These are phyloP conservation scores for Taphrina flavorubra DNA, from an alignment of 1,139 yeast genomes.

Conservation along the genomic window DNA sequence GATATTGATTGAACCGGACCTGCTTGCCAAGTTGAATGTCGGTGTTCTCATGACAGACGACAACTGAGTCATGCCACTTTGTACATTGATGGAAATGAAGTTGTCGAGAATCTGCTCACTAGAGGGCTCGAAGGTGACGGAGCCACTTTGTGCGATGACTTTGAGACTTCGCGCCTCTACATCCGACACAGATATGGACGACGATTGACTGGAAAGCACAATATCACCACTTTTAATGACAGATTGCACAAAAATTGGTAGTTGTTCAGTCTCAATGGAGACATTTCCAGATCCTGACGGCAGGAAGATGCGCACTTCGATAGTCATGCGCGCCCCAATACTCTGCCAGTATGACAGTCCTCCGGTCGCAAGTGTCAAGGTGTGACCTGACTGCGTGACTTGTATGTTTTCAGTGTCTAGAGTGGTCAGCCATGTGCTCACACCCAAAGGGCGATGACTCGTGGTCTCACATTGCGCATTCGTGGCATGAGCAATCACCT, in stretches of 20 bases:
- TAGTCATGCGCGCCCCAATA: constrained; percentile 11
- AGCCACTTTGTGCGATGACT: constrained; percentile 10
- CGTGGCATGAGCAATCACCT: not conserved
- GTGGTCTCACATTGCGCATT: not conserved
- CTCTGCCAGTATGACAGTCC: constrained; percentile 11
- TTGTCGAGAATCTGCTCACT: constrained; percentile 3
- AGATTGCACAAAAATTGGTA: constrained; percentile 13
- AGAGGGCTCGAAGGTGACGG: constrained; percentile 6
- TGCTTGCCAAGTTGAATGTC: not conserved
- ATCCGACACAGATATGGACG: constrained; percentile 6
- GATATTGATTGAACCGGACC: constrained; percentile 10
- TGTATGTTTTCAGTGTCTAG: constrained; percentile 7
- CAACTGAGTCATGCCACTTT: constrained; percentile 18
- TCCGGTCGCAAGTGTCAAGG: constrained; percentile 3
- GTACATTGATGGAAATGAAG: not conserved
- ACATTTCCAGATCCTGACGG: constrained; percentile 11
- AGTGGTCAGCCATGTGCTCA: not conserved
- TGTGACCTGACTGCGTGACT: not conserved
- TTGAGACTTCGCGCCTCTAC: constrained; percentile 14
- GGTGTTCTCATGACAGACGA: constrained; percentile 8
- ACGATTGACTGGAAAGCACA: constrained; percentile 2
- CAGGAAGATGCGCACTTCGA: constrained; percentile 13
- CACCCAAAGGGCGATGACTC: not conserved
- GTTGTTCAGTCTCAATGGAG: not conserved
- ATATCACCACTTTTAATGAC: not conserved